Percentiles rank a stretch among this genome's conserved stretches.
Conservation (phyloP, 768 basidiomycete species). For the Gelatoporia subvermispora region DNA sequence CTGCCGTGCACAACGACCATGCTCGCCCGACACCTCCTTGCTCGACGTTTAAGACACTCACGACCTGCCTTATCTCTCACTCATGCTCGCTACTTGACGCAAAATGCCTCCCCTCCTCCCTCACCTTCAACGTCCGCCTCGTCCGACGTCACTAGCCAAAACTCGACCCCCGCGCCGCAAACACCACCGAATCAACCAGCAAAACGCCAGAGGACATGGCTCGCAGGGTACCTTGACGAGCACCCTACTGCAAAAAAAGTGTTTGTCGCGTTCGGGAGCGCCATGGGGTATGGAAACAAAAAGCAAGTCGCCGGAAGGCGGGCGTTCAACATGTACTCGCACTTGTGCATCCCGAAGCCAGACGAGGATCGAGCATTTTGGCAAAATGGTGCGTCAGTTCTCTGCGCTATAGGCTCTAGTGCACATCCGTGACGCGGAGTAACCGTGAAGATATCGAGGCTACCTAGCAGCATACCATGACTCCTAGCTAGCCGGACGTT, state of each 20-base stretch:
- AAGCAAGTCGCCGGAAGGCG: slow-evolving; percentile 58
- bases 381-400: slow-evolving; percentile 50
- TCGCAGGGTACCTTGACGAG: slow-evolving; percentile 47
- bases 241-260: slow-evolving; percentile 42
- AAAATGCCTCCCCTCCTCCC: not conserved
- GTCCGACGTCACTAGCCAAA: not conserved
- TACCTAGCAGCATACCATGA: too few relatives aligned
- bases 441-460: too few relatives aligned
- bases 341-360: slow-evolving; percentile 49
- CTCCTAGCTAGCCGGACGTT: too few relatives aligned
- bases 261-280: slow-evolving; percentile 43
- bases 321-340: slow-evolving; percentile 53
- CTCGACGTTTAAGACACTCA: not conserved
- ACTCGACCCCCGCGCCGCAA: not conserved
- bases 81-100: not conserved
- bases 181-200: not conserved
- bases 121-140: not conserved
- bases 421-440: too few relatives aligned
- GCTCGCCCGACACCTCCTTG: not conserved
- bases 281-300: slow-evolving; percentile 56
- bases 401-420: not conserved
- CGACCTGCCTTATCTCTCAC: not conserved
- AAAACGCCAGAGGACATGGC: slow-evolving; percentile 34
- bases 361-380: slow-evolving; percentile 62
- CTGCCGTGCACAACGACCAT: not conserved